These are phyloP conservation scores for Phialophora macrospora DNA, from an alignment of 2,329 filamentous ascomycete genomes.

Conservation along the genomic window DNA sequence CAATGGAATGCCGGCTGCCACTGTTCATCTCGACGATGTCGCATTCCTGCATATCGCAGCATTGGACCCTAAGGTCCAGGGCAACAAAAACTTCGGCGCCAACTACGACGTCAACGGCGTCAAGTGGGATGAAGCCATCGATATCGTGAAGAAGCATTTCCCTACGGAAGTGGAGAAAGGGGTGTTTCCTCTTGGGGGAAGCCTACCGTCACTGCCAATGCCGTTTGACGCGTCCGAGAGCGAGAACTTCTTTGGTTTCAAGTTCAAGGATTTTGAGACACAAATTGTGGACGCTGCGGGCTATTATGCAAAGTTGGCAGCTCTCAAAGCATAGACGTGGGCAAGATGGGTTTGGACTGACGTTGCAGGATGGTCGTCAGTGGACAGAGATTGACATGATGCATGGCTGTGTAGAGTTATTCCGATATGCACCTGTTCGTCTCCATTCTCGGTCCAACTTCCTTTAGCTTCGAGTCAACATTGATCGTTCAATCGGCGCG, in stretches of 20 bases:
- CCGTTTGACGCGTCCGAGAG: conserved; percentile 53
- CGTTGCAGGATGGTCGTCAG: neutral
- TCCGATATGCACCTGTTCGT: neutral
- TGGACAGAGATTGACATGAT: neutral
- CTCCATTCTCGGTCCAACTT: neutral
- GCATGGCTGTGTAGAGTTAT: neutral
- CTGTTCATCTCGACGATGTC: conserved; percentile 42
- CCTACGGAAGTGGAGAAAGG: conserved; percentile 47
- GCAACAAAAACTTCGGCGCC: conserved; percentile 32
- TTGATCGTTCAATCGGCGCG: neutral
- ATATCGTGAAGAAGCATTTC: conserved; percentile 50
- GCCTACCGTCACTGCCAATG: conserved; percentile 61
- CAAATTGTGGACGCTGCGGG: conserved; percentile 39
- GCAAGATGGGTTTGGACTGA: neutral
- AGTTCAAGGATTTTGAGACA: conserved; percentile 48
- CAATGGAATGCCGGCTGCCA: conserved; percentile 20
- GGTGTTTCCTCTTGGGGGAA: conserved; percentile 54
- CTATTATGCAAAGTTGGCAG: conserved; percentile 28
- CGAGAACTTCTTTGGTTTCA: conserved; percentile 48
- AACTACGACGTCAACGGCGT: conserved; percentile 23
- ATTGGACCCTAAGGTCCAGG: conserved; percentile 34
- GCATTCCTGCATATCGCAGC: conserved; percentile 43
- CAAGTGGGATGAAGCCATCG: conserved; percentile 50
- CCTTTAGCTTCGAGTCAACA: neutral
- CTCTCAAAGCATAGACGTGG: neutral